Evolutionary conservation across 805 yeast genomes (phyloP).

Genomic region (Myxozyma vanderwaltii): DNA sequence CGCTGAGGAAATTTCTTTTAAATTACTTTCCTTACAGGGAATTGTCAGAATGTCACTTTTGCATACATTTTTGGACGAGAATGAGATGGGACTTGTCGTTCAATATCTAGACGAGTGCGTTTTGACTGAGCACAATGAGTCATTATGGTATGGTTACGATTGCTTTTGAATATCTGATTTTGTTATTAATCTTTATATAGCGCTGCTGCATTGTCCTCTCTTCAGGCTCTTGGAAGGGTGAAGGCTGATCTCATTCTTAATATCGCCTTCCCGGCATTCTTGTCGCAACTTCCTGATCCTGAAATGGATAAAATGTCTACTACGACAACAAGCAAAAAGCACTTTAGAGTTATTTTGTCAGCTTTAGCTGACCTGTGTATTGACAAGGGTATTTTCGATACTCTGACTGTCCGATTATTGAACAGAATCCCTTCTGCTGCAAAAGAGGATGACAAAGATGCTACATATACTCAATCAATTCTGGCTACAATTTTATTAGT

Average conservation of each 20-base stretch:
- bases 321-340: conserved; percentile 31
- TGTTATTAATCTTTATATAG: conserved; percentile 1
- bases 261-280: conserved; percentile 54
- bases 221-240: conserved; percentile 51
- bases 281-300: conserved; percentile 55
- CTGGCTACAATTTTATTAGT: conserved; percentile 40
- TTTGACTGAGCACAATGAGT: conserved; percentile 53
- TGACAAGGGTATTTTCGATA: conserved; percentile 44
- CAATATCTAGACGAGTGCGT: conserved; percentile 66
- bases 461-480: conserved; percentile 35
- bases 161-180: background rate
- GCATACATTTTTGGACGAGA: conserved; percentile 50
- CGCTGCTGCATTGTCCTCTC: conserved; percentile 48
- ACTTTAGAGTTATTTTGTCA: conserved; percentile 39
- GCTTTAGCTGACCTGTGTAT: conserved; percentile 43
- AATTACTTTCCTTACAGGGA: conserved; percentile 66
- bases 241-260: conserved; percentile 51
- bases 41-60: conserved; percentile 59
- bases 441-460: background rate
- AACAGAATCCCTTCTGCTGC: conserved; percentile 39
- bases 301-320: conserved; percentile 26
- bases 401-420: conserved; percentile 45
- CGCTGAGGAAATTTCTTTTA: conserved; percentile 65
- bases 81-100: conserved; percentile 63
- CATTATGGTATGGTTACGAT: conserved; percentile 52